Evolutionary conservation across 768 basidiomycete genomes (phyloP).

Genomic region (Pleurotus djamor): DNA sequence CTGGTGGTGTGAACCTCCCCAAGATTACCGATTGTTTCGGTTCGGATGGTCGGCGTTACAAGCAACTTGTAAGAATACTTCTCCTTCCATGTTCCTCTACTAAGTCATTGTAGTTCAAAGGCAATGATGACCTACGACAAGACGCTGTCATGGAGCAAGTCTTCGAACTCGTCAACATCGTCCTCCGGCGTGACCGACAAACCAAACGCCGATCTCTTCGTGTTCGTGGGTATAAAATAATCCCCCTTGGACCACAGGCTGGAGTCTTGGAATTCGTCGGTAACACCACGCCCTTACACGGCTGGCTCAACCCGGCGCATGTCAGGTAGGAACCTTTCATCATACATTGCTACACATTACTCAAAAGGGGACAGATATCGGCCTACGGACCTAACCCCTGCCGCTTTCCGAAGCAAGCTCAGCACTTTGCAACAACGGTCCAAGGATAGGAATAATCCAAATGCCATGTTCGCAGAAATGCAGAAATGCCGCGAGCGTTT

Average conservation of each 20-base stretch:
- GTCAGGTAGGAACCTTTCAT: slow-evolving; percentile 37
- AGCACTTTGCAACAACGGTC: slow-evolving; percentile 22
- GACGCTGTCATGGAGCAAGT: slow-evolving; percentile 99
- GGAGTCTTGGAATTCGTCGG: slow-evolving; percentile 91
- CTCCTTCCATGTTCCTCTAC: not conserved
- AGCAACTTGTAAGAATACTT: slow-evolving; percentile 66
- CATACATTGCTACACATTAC: not conserved
- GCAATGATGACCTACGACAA: slow-evolving; percentile 90
- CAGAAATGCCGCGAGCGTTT: slow-evolving; percentile 39
- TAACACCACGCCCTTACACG: slow-evolving; percentile 64
- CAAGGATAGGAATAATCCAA: slow-evolving; percentile 5
- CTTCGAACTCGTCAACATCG: slow-evolving; percentile 82
- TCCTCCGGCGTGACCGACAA: slow-evolving; percentile 72
- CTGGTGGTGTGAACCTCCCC: slow-evolving; percentile 82
- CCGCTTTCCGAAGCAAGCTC: slow-evolving; percentile 19
- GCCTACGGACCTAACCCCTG: slow-evolving; percentile 46
- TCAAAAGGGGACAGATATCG: slow-evolving; percentile 51
- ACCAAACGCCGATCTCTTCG: slow-evolving; percentile 70
- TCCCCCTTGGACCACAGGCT: slow-evolving; percentile 77
- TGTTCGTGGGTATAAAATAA: slow-evolving; percentile 85
- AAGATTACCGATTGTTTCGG: slow-evolving; percentile 79
- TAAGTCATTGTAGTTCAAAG: slow-evolving; percentile 72
- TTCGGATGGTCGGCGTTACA: slow-evolving; percentile 60
- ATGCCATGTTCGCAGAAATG: slow-evolving; percentile 23
- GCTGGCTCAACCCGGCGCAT: slow-evolving; percentile 69